These are phyloP conservation scores for Phaeodactylum tricornutum DNA, from an alignment of 108 stramenopile species.

Conservation along the genomic window DNA sequence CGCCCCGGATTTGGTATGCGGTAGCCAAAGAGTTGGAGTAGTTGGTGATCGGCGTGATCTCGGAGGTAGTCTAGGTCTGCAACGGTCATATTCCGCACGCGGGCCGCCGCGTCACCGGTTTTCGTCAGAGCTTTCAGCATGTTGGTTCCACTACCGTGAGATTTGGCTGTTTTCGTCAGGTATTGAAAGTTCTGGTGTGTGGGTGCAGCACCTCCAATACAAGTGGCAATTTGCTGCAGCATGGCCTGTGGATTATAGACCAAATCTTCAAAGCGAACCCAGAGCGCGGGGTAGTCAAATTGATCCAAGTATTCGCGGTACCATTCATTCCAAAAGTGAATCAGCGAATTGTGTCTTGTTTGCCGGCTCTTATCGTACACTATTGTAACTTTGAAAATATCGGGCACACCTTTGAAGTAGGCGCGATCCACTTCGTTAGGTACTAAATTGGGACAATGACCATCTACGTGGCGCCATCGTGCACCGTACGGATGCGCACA, in stretches of 20 bases:
- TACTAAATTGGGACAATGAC: slow-evolving; percentile 24
- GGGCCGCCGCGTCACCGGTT: neutral
- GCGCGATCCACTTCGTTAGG: slow-evolving; percentile 9
- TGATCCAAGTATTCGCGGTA: slow-evolving; percentile 51
- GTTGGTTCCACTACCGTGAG: slow-evolving; percentile 6
- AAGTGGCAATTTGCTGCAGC: neutral
- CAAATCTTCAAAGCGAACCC: neutral
- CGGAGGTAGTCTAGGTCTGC: slow-evolving; percentile 36
- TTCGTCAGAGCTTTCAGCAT: neutral
- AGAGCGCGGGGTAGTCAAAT: slow-evolving; percentile 31
- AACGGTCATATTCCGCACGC: slow-evolving; percentile 20
- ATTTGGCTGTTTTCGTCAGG: neutral
- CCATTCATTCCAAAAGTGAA: slow-evolving; percentile 65
- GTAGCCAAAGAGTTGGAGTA: slow-evolving; percentile 57
- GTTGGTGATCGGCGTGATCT: slow-evolving; percentile 28
- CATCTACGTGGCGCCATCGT: neutral
- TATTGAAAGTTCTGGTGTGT: neutral
- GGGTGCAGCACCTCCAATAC: neutral
- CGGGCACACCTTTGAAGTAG: neutral
- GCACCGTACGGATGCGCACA: slow-evolving; percentile 51
- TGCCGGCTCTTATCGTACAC: neutral
- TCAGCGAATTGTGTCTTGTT: slow-evolving; percentile 26
- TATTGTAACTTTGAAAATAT: neutral
- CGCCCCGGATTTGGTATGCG: too few relatives aligned
- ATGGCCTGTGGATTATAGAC: neutral